Evolutionary conservation across 306 rosid species (phyloP).

Genomic region (Chamaecrista fasciculata): DNA sequence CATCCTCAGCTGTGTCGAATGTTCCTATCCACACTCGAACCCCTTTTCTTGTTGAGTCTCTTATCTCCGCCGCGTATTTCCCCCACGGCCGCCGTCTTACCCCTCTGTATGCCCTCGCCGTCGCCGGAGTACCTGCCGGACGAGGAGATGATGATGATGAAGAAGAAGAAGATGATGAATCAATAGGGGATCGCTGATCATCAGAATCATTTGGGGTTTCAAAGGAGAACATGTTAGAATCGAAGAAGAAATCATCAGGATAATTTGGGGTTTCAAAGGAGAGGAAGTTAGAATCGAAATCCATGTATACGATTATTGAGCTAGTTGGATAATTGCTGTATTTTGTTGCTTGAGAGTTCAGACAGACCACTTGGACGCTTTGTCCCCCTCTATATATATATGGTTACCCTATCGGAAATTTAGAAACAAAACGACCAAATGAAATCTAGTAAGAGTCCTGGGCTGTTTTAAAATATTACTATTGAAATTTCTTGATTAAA

Average conservation of each 20-base stretch:
- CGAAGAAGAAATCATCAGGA: no score
- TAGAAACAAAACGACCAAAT: not conserved
- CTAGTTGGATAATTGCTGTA: no score
- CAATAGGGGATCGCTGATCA: no score
- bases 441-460: not conserved
- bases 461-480: not conserved
- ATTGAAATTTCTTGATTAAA: not conserved
- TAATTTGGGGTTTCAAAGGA: no score
- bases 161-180: no score
- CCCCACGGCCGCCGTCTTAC: slow-evolving; percentile 92
- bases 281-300: slow-evolving; percentile 39
- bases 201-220: no score
- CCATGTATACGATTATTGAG: no score
- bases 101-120: slow-evolving; percentile 40
- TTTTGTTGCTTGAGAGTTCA: no score
- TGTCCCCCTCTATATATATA: slow-evolving; percentile 20
- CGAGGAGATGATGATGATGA: no score
- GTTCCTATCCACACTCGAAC: slow-evolving; percentile 92
- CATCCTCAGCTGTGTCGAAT: slow-evolving; percentile 76
- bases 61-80: slow-evolving; percentile 80
- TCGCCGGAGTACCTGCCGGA: no score
- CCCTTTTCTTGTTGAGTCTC: slow-evolving; percentile 80
- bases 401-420: not conserved
- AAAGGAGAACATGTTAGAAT: no score
- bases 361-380: no score